Evolutionary conservation across 2,329 filamentous ascomycete genomes (phyloP).

Genomic region (Cylindrodendrum hubeiense): DNA sequence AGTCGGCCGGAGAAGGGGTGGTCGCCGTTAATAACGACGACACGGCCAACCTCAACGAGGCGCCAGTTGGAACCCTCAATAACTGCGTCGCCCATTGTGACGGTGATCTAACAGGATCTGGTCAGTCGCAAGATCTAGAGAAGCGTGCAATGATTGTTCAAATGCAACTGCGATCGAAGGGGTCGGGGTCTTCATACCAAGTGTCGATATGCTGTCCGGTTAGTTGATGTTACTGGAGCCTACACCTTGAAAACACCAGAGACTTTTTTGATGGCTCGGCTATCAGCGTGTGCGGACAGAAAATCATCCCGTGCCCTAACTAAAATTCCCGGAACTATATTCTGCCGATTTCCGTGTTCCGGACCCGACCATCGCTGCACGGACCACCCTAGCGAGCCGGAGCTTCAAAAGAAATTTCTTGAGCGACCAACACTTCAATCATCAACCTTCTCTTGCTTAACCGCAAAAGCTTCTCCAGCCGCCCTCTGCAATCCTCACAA

Average conservation of each 20-base stretch:
- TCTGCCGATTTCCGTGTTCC: slow-evolving; percentile 38
- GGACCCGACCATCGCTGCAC: slow-evolving; percentile 25
- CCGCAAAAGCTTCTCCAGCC: slow-evolving; percentile 5
- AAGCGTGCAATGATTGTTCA: slow-evolving; percentile 41
- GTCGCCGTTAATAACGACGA: slow-evolving; percentile 87
- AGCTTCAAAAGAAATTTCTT: slow-evolving; percentile 46
- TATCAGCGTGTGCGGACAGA: slow-evolving; percentile 55
- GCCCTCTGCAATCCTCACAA: slow-evolving; percentile 2
- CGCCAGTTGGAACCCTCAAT: slow-evolving; percentile 90
- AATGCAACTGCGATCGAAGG: slow-evolving; percentile 42
- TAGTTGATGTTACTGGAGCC: slow-evolving; percentile 53
- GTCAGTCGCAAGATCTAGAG: slow-evolving; percentile 50
- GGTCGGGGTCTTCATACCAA: slow-evolving; percentile 52
- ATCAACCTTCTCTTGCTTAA: not conserved
- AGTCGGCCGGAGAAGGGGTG: slow-evolving; percentile 87
- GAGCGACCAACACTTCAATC: not conserved
- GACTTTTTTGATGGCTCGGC: slow-evolving; percentile 57
- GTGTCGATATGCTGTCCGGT: slow-evolving; percentile 55
- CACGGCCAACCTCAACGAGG: slow-evolving; percentile 97
- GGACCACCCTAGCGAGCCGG: slow-evolving; percentile 30
- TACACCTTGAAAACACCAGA: slow-evolving; percentile 53
- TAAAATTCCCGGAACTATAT: slow-evolving; percentile 49
- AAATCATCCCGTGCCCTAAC: slow-evolving; percentile 58
- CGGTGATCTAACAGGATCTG: slow-evolving; percentile 62
- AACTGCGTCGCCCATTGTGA: slow-evolving; percentile 85